A percentile compares a stretch with the other conserved stretches of the same genome.
Conservation (phyloP, 768 basidiomycete species). For the Auricularia sp. region DNA sequence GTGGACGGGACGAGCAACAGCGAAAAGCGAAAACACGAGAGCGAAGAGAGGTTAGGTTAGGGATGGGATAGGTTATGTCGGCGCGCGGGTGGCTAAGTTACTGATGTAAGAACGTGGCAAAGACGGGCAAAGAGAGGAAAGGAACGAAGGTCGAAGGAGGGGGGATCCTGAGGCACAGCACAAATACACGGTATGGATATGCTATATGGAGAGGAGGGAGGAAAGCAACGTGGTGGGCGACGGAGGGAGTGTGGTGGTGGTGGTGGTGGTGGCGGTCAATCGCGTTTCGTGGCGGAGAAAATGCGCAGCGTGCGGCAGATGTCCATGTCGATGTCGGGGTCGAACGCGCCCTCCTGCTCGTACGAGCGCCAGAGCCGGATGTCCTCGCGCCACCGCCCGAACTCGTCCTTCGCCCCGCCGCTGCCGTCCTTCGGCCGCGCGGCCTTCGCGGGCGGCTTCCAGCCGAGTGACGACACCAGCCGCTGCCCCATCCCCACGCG, state of each 20-base stretch:
- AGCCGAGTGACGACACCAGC: not conserved
- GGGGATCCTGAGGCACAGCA: too few relatives aligned
- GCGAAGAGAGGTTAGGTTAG: too few relatives aligned
- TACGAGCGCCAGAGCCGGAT: not conserved
- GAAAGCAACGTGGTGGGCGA: not conserved
- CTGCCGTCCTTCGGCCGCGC: not conserved
- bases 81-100: too few relatives aligned
- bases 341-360: not conserved
- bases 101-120: too few relatives aligned
- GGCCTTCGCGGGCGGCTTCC: not conserved
- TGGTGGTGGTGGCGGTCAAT: not conserved
- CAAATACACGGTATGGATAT: not conserved
- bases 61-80: too few relatives aligned
- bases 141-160: too few relatives aligned
- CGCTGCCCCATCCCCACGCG: not conserved
- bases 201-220: not conserved
- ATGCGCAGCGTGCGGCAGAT: not conserved
- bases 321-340: slow-evolving; percentile 1
- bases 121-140: too few relatives aligned
- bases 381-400: not conserved
- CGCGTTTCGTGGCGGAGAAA: not conserved
- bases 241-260: not conserved
- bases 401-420: not conserved
- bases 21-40: too few relatives aligned
- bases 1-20: too few relatives aligned